Evolutionary conservation across 768 basidiomycete genomes (phyloP).

Genomic region (Amanita subjunquillea): DNA sequence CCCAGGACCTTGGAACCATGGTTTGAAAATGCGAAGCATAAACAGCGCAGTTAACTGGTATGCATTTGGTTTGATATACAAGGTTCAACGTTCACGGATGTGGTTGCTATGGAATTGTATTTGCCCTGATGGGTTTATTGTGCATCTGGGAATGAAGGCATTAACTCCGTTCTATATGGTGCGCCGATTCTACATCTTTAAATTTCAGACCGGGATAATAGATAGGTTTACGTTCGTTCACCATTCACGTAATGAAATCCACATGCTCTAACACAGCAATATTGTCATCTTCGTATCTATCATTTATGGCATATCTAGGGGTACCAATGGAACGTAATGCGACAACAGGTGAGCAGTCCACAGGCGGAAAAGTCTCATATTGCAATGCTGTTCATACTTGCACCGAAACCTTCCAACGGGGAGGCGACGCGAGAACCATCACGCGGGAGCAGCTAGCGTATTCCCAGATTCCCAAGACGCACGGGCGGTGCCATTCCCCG

Average conservation of each 20-base stretch:
- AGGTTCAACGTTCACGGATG: background rate
- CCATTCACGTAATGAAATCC: background rate
- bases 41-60: background rate
- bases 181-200: background rate
- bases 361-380: no score
- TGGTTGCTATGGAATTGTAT: constrained; percentile 1
- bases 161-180: background rate
- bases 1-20: no score
- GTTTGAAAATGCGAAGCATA: no score
- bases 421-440: no score
- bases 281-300: background rate
- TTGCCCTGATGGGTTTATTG: constrained; percentile 10
- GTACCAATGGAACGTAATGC: no score
- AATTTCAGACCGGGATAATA: constrained; percentile 11
- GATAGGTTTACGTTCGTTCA: background rate
- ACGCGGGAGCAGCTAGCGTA: no score
- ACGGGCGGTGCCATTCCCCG: background rate
- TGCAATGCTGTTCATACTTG: no score
- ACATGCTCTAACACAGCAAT: background rate
- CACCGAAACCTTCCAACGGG: no score
- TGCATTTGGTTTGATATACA: background rate
- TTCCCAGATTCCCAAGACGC: no score
- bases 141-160: background rate
- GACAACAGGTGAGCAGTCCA: no score
- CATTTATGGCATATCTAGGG: no score